Percentiles rank a stretch among this genome's conserved stretches.
These are phyloP conservation scores for Fraxinus paxiana DNA, from an alignment of 305 asterid species.

Conservation along the genomic window DNA sequence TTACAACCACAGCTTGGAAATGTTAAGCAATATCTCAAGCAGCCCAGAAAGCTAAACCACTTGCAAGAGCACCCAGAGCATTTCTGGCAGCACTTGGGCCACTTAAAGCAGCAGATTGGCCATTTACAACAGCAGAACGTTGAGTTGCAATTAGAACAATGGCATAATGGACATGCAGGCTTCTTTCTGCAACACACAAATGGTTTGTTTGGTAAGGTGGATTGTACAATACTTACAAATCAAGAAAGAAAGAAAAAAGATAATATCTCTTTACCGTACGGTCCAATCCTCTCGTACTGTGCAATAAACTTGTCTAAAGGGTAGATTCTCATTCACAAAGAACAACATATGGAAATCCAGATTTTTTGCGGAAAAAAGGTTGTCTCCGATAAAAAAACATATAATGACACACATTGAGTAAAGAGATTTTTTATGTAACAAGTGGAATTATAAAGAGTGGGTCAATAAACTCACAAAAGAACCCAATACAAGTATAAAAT, in stretches of 20 bases:
- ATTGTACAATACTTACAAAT: background rate
- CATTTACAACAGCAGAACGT: constrained; percentile 27
- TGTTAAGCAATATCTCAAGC: constrained; percentile 24
- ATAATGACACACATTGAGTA: background rate
- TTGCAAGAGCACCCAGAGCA: constrained; percentile 27
- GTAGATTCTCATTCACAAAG: constrained; percentile 11
- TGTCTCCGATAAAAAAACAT: background rate
- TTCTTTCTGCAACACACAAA: constrained; percentile 42
- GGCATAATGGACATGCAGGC: constrained; percentile 31
- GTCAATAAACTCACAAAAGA: background rate
- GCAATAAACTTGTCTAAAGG: background rate
- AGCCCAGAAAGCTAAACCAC: constrained; percentile 18
- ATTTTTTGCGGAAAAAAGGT: background rate
- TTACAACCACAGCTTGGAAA: constrained; percentile 20
- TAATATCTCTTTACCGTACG: background rate
- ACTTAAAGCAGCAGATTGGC: constrained; percentile 23
- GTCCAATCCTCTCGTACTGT: background rate
- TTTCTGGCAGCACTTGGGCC: constrained; percentile 20
- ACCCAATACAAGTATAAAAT: background rate
- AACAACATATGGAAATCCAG: background rate
- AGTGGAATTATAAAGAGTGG: constrained; percentile 3
- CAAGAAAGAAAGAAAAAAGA: background rate
- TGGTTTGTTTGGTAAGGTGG: background rate
- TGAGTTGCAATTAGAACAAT: constrained; percentile 28
- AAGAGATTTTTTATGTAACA: background rate